These are phyloP conservation scores for Solanum paucissectum DNA, from an alignment of 257 asterid genomes.

Conservation along the genomic window DNA sequence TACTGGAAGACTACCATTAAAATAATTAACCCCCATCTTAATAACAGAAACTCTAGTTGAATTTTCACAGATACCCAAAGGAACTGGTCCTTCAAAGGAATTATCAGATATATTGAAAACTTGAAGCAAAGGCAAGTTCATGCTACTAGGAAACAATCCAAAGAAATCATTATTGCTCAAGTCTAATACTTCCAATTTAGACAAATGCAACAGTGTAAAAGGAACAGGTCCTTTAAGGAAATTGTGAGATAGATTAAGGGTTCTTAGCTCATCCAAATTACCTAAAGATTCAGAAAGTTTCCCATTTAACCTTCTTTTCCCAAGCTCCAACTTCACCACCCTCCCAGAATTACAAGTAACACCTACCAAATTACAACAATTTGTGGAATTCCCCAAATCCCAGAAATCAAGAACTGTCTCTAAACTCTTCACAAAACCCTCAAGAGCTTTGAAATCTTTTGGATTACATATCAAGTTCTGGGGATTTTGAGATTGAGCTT, in stretches of 20 bases:
- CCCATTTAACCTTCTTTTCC: slow-evolving; percentile 27
- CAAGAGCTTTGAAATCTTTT: slow-evolving; percentile 37
- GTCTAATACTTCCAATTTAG: slow-evolving; percentile 41
- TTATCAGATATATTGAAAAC: slow-evolving; percentile 48
- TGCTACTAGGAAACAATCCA: slow-evolving; percentile 31
- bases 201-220: slow-evolving; percentile 38
- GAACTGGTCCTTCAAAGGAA: slow-evolving; percentile 36
- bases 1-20: slow-evolving; percentile 28
- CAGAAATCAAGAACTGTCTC: slow-evolving; percentile 36
- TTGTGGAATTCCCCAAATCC: slow-evolving; percentile 29
- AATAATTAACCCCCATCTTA: slow-evolving; percentile 30
- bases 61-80: slow-evolving; percentile 49
- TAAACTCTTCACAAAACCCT: slow-evolving; percentile 27
- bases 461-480: slow-evolving; percentile 46
- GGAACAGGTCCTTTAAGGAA: slow-evolving; percentile 45
- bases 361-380: slow-evolving; percentile 61
- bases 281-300: slow-evolving; percentile 42
- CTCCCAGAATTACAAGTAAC: slow-evolving; percentile 44
- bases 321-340: slow-evolving; percentile 53
- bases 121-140: slow-evolving; percentile 40
- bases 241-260: slow-evolving; percentile 62
- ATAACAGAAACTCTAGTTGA: slow-evolving; percentile 36
- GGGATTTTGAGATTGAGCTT: slow-evolving; percentile 15
- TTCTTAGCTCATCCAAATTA: slow-evolving; percentile 45
- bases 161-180: slow-evolving; percentile 41